Conservation (phyloP, 1,139 yeast species). For the Debaryomyces sp. region DNA sequence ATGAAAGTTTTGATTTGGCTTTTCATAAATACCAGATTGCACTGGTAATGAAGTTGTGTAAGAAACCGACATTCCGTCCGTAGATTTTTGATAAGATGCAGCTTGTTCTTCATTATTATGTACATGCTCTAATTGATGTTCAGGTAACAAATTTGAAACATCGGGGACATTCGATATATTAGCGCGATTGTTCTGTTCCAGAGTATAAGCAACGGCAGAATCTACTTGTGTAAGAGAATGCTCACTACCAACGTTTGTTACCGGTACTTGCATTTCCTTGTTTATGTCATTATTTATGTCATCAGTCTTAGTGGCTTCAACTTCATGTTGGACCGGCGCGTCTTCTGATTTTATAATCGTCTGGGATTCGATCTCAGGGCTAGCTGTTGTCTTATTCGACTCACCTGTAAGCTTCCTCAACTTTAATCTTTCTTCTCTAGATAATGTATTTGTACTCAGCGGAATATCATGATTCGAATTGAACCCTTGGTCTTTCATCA, state of each 20-base stretch:
- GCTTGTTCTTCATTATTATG: neutral
- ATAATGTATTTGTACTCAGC: constrained; percentile 27
- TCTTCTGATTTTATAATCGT: neutral
- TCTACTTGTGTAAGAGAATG: neutral
- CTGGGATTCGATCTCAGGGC: constrained; percentile 1
- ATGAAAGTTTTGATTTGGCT: neutral
- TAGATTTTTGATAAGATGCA: neutral
- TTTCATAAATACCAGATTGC: neutral
- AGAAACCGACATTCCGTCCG: neutral
- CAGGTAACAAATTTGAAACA: neutral
- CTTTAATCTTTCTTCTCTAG: constrained; percentile 47
- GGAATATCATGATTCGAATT: constrained; percentile 1
- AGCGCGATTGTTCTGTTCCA: neutral
- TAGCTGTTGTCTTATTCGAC: constrained; percentile 2
- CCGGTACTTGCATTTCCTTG: neutral
- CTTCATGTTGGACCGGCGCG: neutral
- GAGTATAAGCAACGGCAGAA: neutral
- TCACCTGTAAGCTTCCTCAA: constrained; percentile 28
- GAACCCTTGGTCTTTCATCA: constrained; percentile 19
- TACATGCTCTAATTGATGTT: neutral
- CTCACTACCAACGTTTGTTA: neutral
- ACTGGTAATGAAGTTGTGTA: neutral
- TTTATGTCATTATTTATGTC: neutral
- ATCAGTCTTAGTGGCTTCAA: neutral
- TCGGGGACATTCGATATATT: neutral